Conservation (phyloP, 805 yeast genomes). For the Candida endomychidarum region DNA sequence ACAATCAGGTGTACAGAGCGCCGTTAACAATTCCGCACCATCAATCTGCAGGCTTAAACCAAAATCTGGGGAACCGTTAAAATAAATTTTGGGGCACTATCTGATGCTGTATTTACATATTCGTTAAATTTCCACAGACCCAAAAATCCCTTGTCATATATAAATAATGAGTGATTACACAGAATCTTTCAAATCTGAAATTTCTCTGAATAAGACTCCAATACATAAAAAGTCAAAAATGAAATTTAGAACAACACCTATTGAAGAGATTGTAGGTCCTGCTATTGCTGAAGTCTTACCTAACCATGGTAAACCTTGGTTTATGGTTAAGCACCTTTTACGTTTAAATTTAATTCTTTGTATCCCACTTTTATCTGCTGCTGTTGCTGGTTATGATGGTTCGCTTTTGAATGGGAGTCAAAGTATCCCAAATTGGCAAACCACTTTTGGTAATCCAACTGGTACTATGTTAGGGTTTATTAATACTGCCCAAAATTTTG, state of each 20-base stretch:
- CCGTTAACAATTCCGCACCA: constrained; percentile 3
- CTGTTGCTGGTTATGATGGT: constrained; percentile 47
- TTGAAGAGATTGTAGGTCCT: constrained; percentile 18
- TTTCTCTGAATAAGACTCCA: background rate
- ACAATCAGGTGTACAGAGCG: constrained; percentile 6
- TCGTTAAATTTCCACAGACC: background rate
- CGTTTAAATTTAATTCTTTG: constrained; percentile 15
- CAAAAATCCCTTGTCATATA: background rate
- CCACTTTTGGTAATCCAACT: constrained; percentile 38
- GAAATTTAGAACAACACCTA: constrained; percentile 12
- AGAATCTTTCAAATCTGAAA: constrained; percentile 2
- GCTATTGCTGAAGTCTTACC: constrained; percentile 19
- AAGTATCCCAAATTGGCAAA: constrained; percentile 39
- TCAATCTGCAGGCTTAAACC: background rate
- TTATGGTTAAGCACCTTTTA: constrained; percentile 12
- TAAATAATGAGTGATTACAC: constrained; percentile 7
- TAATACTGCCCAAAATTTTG: constrained; percentile 28
- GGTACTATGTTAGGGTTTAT: constrained; percentile 39
- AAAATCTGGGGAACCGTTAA: constrained; percentile 5
- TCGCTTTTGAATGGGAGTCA: constrained; percentile 49
- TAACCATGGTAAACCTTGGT: constrained; percentile 17
- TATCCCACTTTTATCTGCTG: constrained; percentile 27
- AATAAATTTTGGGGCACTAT: constrained; percentile 6
- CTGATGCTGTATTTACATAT: constrained; percentile 7
- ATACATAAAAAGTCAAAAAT: background rate